A percentile compares a stretch with the other conserved stretches of the same genome.
These are phyloP conservation scores for Aureobasidium sp. DNA, from an alignment of 2,329 filamentous ascomycete genomes.

Conservation along the genomic window DNA sequence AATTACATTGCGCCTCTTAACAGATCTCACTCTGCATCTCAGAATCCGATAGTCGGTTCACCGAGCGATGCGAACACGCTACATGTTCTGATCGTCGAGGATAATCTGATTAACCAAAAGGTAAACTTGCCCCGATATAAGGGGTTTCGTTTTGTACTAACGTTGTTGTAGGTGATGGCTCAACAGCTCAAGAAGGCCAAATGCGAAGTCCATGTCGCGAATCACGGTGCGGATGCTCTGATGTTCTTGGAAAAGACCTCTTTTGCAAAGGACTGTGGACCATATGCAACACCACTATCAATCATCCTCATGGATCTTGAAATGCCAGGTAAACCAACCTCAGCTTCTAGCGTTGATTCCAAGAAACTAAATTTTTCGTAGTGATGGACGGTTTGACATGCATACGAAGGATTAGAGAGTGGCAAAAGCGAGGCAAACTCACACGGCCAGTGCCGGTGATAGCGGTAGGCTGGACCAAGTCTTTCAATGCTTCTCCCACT, in stretches of 20 bases:
- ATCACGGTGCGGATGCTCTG: constrained; percentile 33
- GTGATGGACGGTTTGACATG: constrained; percentile 76
- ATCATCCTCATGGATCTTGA: constrained; percentile 70
- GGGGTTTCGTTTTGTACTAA: neutral
- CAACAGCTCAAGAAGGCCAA: constrained; percentile 33
- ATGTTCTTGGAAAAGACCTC: constrained; percentile 26
- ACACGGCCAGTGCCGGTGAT: constrained; percentile 65
- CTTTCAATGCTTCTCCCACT: neutral
- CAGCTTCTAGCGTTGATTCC: too few species aligned
- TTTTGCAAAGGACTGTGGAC: constrained; percentile 7
- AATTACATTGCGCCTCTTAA: constrained; percentile 1
- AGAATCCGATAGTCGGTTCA: constrained; percentile 7
- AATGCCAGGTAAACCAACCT: constrained; percentile 49
- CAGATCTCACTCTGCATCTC: constrained; percentile 4
- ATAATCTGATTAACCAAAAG: constrained; percentile 36
- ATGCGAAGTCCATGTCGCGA: constrained; percentile 31
- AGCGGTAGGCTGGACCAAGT: constrained; percentile 48
- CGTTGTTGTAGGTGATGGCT: constrained; percentile 23
- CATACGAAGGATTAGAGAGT: constrained; percentile 58
- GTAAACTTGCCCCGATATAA: constrained; percentile 12
- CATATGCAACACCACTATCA: neutral
- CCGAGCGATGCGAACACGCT: constrained; percentile 1
- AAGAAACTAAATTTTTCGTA: neutral
- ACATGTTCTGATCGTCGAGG: constrained; percentile 27
- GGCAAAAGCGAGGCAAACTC: constrained; percentile 56